These are phyloP conservation scores for Phytophthora sojae DNA, from an alignment of 352 stramenopile genomes.

Conservation along the genomic window DNA sequence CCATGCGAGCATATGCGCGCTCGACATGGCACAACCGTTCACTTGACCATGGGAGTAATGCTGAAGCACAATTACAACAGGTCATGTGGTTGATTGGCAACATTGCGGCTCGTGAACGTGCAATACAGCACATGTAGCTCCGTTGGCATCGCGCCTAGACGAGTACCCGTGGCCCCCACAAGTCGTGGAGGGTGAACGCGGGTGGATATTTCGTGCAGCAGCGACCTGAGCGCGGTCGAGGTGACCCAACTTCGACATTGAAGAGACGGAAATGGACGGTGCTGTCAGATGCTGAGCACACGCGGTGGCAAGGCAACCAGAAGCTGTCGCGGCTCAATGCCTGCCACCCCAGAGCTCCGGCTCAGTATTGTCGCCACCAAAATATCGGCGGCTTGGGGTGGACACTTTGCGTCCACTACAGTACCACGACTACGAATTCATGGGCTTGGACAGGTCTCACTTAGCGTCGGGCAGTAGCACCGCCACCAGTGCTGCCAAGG, in stretches of 20 bases:
- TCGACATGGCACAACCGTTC: background rate
- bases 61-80: background rate
- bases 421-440: background rate
- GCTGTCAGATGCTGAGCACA: background rate
- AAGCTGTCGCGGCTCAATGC: constrained; percentile 1
- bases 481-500: background rate
- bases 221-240: background rate
- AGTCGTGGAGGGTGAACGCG: constrained; percentile 1
- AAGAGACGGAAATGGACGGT: constrained; percentile 5
- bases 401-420: constrained; percentile 10
- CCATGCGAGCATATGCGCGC: background rate
- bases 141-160: background rate
- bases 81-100: background rate
- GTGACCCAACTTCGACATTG: constrained; percentile 1
- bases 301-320: background rate
- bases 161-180: background rate
- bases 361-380: background rate
- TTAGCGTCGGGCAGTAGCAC: constrained; percentile 28
- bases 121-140: background rate
- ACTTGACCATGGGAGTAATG: background rate
- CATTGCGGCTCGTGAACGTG: background rate
- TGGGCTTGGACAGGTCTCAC: constrained; percentile 16
- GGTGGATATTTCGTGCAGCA: constrained; percentile 28
- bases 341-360: background rate
- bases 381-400: constrained; percentile 4